Evolutionary conservation across 2,329 filamentous ascomycete species (phyloP), one percentile per base, ranked within the genome.

Genomic region (Hymenoscyphus scutula): DNA sequence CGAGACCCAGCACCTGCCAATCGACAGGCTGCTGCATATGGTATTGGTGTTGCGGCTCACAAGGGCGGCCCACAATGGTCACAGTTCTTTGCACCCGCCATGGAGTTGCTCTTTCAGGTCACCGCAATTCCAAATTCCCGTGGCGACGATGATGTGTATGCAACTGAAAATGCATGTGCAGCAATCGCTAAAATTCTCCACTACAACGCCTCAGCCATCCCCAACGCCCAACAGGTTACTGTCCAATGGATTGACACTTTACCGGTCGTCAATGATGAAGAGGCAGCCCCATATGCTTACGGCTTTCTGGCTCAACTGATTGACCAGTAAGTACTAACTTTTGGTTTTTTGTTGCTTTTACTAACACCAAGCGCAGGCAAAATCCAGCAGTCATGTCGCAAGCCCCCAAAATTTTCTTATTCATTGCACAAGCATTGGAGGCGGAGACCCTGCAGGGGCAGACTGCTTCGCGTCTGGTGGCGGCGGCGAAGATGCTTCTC

Each of bases 171-270:
- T 74, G 94, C 94, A 6, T 97, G 92, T 70, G 94, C 95, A 51
- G 92, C 92, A 69, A 95, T 99, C 72, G 95, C 95, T 38, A 99
- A 99, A 83, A 94, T 99, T 59, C 81, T 99, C 67, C 92, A 97
- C 75, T 97, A 89, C 79, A 97, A 96, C 77, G 80, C 87, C 27
- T 82, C 82, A 68, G 90, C 90, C 74, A 88, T 99, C 19, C 81
- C 81, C 60, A 91, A 96, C 71, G 81, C 85, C 57, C 88, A 95
- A 72, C 84, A 89, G 41, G 83, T 97, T 29, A 87, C 92, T 51
- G 79, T 82, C n/a, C 89, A 90, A 74, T 99, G 95, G 95, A 80
- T 99, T 56, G 88, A 92, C 68, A 97, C 94, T 0, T 81, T 99
- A 38, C 95, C 95, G 0, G 89, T 99, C 59, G 88, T 89, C 17